Base-by-base conservation (phyloP, 2,329 filamentous ascomycete genomes). In the Botrytis elliptica region DNA sequence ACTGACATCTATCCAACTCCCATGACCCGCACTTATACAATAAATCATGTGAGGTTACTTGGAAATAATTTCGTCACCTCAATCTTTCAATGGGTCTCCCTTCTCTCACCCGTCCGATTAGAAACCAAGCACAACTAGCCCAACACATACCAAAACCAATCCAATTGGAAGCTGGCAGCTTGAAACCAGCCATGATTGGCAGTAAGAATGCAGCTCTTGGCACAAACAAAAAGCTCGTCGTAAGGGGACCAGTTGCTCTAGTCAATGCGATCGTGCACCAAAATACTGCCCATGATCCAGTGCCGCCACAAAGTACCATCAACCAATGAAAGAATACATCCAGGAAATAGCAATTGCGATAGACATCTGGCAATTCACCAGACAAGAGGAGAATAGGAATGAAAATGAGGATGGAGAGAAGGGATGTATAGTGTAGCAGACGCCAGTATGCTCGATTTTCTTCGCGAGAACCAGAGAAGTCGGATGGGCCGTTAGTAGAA, bases 251-350 rank as follows among this genome's bases (percentile, higher is more conserved):
- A 5, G 86, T 88, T 2, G 85, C 83, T 75, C 86, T 84, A 29
- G 85, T 83, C 52, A 88, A 79, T 25, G 87, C 79, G 68, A 87
- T 80, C 2, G 84, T 85, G n/a, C 82, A 80, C 4, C 82, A 82
- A 74, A 88, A 87, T 7, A 87, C 84, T 8, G 85, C 83, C 79
- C 84, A 86, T 0, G 82, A 83, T 5, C 84, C 85, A 10, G 86
- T 78, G 2, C 85, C 85, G 4, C 85, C 85, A 72, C 85, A 85
- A 6, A 84, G 77, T 57, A 85, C 84, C 83, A 88, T 85, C 60
- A 88, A 80, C 86, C 86, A 88, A 80, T 87, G 87, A 79, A 85
- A 88, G 3, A 85, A 85, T 1, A 87, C 85, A 73, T 88, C 86
- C 18, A 88, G 82, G 79, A 87, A 85, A 71, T 87, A 87, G 72